A percentile compares a stretch with the other conserved stretches of the same genome.
phyloP scores from a whole-genome alignment of 2,329 filamentous ascomycete species.

The Colletotrichum tofieldiae region DNA sequence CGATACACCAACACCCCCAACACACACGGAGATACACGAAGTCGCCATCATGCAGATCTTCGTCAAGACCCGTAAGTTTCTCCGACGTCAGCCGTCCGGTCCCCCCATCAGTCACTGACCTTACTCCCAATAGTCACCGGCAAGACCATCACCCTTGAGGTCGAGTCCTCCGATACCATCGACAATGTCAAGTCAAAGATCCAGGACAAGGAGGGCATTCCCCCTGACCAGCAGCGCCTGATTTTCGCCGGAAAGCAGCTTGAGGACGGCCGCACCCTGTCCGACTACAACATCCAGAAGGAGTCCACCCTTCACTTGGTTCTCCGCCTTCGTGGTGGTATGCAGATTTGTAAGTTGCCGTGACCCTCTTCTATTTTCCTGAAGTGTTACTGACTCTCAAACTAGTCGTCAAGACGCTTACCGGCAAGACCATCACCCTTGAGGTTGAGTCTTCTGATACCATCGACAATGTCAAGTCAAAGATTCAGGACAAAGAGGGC shows the following conservation, averaged over 20 bases:
- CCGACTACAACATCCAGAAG: constrained; percentile 73
- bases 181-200: constrained; percentile 93
- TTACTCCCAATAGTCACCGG: constrained; percentile 74
- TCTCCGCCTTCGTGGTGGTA: constrained; percentile 78
- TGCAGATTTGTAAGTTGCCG: constrained; percentile 74
- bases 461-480: constrained; percentile 96
- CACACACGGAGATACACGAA: constrained; percentile 46
- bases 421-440: constrained; percentile 94
- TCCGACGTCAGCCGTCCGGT: constrained; percentile 35
- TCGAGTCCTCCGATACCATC: constrained; percentile 84
- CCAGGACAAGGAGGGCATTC: constrained; percentile 92
- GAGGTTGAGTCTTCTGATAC: constrained; percentile 92
- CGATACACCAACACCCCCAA: constrained; percentile 37
- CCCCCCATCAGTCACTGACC: constrained; percentile 63
- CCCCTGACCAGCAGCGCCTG: constrained; percentile 86
- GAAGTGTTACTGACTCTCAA: constrained; percentile 41
- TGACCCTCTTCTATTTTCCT: not conserved
- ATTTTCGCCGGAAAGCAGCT: constrained; percentile 79
- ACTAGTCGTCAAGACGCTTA: constrained; percentile 83
- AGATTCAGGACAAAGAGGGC: constrained; percentile 98
- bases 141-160: constrained; percentile 88
- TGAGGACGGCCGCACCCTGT: constrained; percentile 67
- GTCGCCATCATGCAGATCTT: constrained; percentile 91
- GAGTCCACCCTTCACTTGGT: constrained; percentile 82
- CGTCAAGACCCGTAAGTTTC: constrained; percentile 90